Evolutionary conservation across 345 rosid species (phyloP), one percentile per base, ranked within the genome.

Genomic region (Populus nigra): DNA sequence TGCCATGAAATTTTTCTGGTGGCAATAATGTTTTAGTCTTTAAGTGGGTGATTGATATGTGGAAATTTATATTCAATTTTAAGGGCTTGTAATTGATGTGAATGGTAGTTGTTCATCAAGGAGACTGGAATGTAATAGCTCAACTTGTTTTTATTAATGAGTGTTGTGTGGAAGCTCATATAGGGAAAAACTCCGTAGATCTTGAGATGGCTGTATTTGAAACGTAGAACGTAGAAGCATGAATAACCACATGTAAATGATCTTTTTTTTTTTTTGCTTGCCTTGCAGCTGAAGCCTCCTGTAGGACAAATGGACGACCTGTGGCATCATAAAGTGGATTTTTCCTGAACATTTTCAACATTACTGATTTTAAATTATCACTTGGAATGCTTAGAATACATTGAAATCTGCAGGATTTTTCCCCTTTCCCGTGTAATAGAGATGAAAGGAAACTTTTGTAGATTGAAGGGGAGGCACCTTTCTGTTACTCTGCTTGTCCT

Each of bases 401-500:
- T 7, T 65, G n/a, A 65, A 27, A 35, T 33, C 69, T 65, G 11
- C 12, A 22, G 25, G 13, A 61, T 0, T 17, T 20, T 5, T 23
- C 11, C 65, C 69, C 36, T 65, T 65, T 65, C 11, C 2, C 7
- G 69, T 65, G 36, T 59, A 59, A 23, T 65, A 62, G 82, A 69
- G 75, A 88, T 87, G 93, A 90, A 90, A 83, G 88, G 84, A n/a
- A 65, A 67, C 66, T 67, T 33, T 5, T 53, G 29, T 22, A 82
- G 84, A 29, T 65, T 63, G 77, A 90, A 83, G 45, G 89, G 87
- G 81, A 82, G 82, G 31, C 76, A 76, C 71, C 71, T 88, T 79
- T 86, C 84, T 43, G 39, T 79, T n/a, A 47, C 76, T 57, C 74
- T 90, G 41, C 35, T 88, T 8, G 76, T 57, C 66, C 77, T 90